Evolutionary conservation across 352 stramenopile genomes (phyloP).

Genomic region (Ophiocytium majus): DNA sequence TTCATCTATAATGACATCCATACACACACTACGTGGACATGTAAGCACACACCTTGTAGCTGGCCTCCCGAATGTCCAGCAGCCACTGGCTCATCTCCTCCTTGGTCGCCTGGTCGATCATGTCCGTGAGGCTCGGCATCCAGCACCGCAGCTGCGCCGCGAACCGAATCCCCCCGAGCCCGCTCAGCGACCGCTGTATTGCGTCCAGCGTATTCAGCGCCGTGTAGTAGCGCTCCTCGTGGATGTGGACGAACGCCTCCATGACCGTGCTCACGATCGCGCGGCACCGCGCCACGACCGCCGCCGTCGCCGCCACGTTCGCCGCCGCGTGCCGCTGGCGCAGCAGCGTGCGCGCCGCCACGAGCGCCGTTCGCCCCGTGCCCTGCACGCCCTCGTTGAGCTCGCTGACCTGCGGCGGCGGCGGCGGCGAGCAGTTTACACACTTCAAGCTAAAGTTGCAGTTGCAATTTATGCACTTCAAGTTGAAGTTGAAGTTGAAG

Average conservation of each 20-base stretch:
- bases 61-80: slow-evolving; percentile 50
- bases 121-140: slow-evolving; percentile 55
- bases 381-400: slow-evolving; percentile 41
- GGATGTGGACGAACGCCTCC: slow-evolving; percentile 57
- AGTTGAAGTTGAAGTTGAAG: too few species aligned
- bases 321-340: slow-evolving; percentile 37
- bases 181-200: slow-evolving; percentile 45
- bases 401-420: slow-evolving; percentile 27
- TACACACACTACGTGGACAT: too few species aligned
- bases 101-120: slow-evolving; percentile 58
- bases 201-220: slow-evolving; percentile 54
- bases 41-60: slow-evolving; percentile 40
- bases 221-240: slow-evolving; percentile 56
- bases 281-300: slow-evolving; percentile 46
- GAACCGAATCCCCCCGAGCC: slow-evolving; percentile 29
- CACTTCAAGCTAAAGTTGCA: too few species aligned
- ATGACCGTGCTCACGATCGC: slow-evolving; percentile 54
- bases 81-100: slow-evolving; percentile 57
- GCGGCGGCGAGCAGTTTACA: too few species aligned
- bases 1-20: too few species aligned
- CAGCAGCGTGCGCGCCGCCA: slow-evolving; percentile 36
- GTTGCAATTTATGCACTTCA: too few species aligned
- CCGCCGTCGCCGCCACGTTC: slow-evolving; percentile 44
- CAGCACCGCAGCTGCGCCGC: slow-evolving; percentile 49
- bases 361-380: slow-evolving; percentile 38